Conservation (phyloP, 192 early-diverging fungal genomes). For the Radiomyces spectabilis region DNA sequence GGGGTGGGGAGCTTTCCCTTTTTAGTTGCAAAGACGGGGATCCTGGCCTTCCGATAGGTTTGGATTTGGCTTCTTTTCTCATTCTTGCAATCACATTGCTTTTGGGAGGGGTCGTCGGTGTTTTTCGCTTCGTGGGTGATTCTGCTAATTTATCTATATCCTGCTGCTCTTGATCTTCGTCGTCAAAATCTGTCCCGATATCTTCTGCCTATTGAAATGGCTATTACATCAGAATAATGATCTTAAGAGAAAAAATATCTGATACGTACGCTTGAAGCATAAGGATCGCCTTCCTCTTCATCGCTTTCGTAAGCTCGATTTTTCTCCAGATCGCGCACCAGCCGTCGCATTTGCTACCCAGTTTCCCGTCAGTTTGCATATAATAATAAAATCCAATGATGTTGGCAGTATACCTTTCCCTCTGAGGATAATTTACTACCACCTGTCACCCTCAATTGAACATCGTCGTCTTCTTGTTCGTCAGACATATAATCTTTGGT, state of each 20-base stretch:
- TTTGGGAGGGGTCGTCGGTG: conserved; percentile 13
- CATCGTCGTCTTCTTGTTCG: conserved; percentile 32
- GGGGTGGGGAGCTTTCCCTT: no score
- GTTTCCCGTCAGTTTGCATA: no score
- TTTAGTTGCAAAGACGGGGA: conserved; percentile 21
- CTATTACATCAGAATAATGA: no score
- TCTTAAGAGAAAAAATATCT: neutral
- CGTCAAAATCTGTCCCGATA: conserved; percentile 6
- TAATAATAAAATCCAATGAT: no score
- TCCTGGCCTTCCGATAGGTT: conserved; percentile 25
- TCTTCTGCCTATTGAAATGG: conserved; percentile 10
- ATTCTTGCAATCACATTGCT: conserved; percentile 15
- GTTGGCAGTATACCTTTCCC: conserved; percentile 24
- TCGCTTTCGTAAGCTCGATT: conserved; percentile 59
- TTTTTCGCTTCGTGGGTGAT: neutral
- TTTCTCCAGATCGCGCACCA: conserved; percentile 54
- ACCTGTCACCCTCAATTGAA: conserved; percentile 16
- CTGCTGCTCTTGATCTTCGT: conserved; percentile 9
- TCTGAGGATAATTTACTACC: conserved; percentile 21
- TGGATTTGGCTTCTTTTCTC: conserved; percentile 18
- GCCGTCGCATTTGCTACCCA: conserved; percentile 55
- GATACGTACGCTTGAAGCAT: conserved; percentile 40
- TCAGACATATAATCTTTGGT: conserved; percentile 21
- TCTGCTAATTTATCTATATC: no score
- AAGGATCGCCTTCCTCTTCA: conserved; percentile 46